These are phyloP conservation scores for Chrysochromulina tobinii DNA, from an alignment of 78 protist species.

Conservation along the genomic window DNA sequence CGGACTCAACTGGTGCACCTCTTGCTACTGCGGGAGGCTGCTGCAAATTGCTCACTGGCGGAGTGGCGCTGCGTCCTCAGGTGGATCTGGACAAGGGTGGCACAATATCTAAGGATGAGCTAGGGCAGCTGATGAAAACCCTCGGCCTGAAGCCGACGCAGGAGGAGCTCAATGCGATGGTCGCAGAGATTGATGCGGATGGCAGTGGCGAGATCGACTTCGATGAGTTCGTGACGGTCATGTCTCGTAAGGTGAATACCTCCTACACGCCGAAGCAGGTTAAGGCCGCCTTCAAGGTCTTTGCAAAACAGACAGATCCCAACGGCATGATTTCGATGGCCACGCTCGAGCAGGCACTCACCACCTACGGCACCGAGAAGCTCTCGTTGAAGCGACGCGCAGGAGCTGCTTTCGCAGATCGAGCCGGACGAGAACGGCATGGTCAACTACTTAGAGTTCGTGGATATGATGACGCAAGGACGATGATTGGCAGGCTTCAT, in stretches of 20 bases:
- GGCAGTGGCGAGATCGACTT: slow-evolving; percentile 74
- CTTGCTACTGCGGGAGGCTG: not conserved
- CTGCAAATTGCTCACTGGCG: not conserved
- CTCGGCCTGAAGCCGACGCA: slow-evolving; percentile 60
- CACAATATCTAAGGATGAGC: slow-evolving; percentile 50
- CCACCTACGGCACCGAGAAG: slow-evolving; percentile 40
- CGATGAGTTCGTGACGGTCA: slow-evolving; percentile 30
- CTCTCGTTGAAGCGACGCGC: slow-evolving; percentile 23
- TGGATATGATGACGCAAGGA: not conserved
- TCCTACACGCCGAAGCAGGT: slow-evolving; percentile 49
- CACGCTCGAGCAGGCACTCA: slow-evolving; percentile 37
- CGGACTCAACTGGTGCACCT: too few species aligned
- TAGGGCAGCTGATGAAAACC: slow-evolving; percentile 59
- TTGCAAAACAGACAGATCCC: not conserved
- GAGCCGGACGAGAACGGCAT: slow-evolving; percentile 34
- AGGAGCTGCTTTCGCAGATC: slow-evolving; percentile 36
- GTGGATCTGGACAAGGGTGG: slow-evolving; percentile 66
- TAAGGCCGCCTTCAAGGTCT: slow-evolving; percentile 50
- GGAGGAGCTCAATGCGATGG: slow-evolving; percentile 63
- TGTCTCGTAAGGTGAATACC: slow-evolving; percentile 47
- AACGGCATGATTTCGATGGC: slow-evolving; percentile 8
- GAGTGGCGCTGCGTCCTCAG: not conserved
- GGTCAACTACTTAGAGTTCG: slow-evolving; percentile 38
- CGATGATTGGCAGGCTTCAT: not conserved
- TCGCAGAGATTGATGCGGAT: slow-evolving; percentile 61